phyloP scores from a whole-genome alignment of 139 green algal species.

The Ettlia oleoabundans region DNA sequence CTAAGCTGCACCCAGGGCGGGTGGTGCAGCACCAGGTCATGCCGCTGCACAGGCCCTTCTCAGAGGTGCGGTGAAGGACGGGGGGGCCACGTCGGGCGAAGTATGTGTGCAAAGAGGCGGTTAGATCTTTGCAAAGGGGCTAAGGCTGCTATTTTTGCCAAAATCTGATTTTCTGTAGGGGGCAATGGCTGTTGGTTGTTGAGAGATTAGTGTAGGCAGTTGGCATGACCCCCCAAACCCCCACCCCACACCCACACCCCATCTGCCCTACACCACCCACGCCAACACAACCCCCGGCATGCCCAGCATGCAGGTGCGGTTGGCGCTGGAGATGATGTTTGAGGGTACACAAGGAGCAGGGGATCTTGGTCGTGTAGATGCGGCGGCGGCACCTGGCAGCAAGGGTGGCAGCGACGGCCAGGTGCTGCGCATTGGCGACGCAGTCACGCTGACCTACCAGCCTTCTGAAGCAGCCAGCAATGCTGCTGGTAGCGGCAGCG shows the following conservation, averaged over 20 bases:
- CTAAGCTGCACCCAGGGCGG: constrained; percentile 76
- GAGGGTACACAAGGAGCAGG: constrained; percentile 77
- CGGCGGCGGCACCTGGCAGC: too few relatives aligned
- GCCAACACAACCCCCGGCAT: not conserved
- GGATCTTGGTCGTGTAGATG: constrained; percentile 42
- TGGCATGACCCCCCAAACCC: too few relatives aligned
- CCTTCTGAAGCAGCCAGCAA: constrained; percentile 10
- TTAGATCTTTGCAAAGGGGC: too few relatives aligned
- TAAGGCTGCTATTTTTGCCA: too few relatives aligned
- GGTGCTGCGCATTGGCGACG: constrained; percentile 44
- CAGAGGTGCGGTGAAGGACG: constrained; percentile 55
- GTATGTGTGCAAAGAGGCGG: too few relatives aligned
- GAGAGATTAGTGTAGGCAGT: too few relatives aligned
- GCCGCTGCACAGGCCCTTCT: constrained; percentile 68
- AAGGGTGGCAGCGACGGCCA: not conserved
- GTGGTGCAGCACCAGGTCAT: constrained; percentile 87
- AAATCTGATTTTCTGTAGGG: too few relatives aligned
- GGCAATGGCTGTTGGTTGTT: too few relatives aligned
- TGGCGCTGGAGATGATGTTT: constrained; percentile 92
- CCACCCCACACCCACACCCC: not conserved
- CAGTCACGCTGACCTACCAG: constrained; percentile 50
- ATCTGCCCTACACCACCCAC: too few relatives aligned
- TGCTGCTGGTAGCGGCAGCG: constrained; percentile 22
- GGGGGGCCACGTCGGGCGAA: too few relatives aligned
- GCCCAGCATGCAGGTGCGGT: constrained; percentile 58